Conservation (phyloP, 148 eudicot species). For the Rhododendron vialii region DNA sequence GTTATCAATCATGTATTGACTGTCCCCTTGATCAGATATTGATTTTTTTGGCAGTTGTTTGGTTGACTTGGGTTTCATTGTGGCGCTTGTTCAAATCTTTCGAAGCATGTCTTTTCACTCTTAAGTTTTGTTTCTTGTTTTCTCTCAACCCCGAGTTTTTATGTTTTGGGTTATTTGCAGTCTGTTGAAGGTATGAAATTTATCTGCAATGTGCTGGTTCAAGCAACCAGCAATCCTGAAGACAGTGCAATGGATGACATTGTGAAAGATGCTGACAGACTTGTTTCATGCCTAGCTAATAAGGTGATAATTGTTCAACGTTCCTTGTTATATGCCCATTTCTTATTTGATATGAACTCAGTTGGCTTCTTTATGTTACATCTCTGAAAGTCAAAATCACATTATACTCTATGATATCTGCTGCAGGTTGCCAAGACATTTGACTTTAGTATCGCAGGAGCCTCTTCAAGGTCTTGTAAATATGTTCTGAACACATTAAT, state of each 20-base stretch:
- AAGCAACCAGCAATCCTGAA: constrained; percentile 77
- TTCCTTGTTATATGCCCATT: neutral
- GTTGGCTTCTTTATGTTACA: neutral
- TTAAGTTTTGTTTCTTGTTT: neutral
- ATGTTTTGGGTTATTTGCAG: constrained; percentile 32
- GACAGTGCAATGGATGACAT: constrained; percentile 76
- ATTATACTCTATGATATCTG: neutral
- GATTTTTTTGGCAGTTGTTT: neutral
- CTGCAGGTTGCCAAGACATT: constrained; percentile 88
- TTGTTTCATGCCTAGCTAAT: constrained; percentile 80
- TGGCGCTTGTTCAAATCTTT: neutral
- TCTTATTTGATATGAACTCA: neutral
- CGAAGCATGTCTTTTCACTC: neutral
- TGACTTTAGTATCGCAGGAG: constrained; percentile 85
- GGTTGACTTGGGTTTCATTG: neutral
- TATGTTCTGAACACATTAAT: constrained; percentile 93
- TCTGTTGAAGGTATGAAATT: constrained; percentile 99
- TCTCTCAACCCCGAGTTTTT: neutral
- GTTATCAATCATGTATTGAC: neutral
- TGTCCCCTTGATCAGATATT: neutral
- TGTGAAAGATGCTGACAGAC: constrained; percentile 85
- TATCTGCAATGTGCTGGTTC: constrained; percentile 84
- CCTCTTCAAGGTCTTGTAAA: constrained; percentile 98
- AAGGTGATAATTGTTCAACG: constrained; percentile 37
- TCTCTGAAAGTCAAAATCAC: neutral